phyloP scores from a whole-genome alignment of 169 alveolate species.

The Eimeria maxima region DNA sequence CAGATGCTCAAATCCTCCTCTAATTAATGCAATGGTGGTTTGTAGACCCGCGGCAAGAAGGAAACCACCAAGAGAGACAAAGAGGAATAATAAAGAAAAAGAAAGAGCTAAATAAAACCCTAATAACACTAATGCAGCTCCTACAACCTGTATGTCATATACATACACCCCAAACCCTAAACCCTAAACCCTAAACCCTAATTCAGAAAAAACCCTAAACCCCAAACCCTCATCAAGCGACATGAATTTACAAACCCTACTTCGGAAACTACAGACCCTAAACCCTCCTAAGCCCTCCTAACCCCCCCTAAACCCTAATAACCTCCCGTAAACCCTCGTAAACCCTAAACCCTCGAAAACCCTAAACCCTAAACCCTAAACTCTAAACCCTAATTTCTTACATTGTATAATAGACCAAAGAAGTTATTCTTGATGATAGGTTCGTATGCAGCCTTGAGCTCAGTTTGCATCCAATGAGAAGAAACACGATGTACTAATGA shows the following conservation, averaged over 20 bases:
- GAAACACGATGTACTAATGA: conserved; percentile 16
- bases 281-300: not conserved
- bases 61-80: not conserved
- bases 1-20: conserved; percentile 41
- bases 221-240: no score
- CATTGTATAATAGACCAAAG: not conserved
- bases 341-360: no score
- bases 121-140: not conserved
- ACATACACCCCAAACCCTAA: not conserved
- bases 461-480: conserved; percentile 6
- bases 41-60: conserved; percentile 26
- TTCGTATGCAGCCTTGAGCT: not conserved
- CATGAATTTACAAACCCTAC: no score
- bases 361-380: not conserved
- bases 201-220: no score
- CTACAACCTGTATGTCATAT: not conserved
- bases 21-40: not conserved
- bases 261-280: no score
- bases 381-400: not conserved
- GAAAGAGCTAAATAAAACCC: conserved; percentile 9
- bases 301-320: not conserved
- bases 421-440: not conserved
- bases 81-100: not conserved
- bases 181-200: not conserved
- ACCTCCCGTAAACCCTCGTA: no score